Percentiles rank a stretch among this genome's conserved stretches.
Evolutionary conservation across 306 rosid genomes (phyloP).

Genomic region (Cucurbita ficifolia): DNA sequence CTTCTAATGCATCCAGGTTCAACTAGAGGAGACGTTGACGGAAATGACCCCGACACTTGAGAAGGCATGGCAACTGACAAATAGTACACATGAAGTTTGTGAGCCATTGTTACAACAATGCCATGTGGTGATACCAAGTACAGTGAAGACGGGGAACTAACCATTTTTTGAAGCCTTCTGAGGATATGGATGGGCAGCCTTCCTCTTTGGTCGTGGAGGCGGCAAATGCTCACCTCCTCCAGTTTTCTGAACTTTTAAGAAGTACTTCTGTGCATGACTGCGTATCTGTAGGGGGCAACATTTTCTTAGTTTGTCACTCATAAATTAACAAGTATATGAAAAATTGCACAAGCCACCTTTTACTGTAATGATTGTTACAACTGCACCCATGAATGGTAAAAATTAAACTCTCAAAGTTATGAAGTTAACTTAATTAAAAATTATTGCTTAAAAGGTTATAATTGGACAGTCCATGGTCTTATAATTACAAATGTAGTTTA

Average conservation of each 20-base stretch:
- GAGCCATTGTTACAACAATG: constrained; percentile 12
- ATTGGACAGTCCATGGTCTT: not conserved
- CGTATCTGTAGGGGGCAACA: constrained; percentile 43
- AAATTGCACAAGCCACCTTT: not conserved
- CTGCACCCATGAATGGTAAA: not conserved
- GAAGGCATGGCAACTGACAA: constrained; percentile 39
- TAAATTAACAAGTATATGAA: not conserved
- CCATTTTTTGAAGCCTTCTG: constrained; percentile 90
- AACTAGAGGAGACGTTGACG: constrained; percentile 46
- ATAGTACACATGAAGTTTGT: not conserved
- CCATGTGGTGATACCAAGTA: not conserved
- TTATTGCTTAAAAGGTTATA: not conserved
- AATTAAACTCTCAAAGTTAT: not conserved
- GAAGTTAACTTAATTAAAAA: not conserved
- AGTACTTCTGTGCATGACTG: constrained; percentile 95
- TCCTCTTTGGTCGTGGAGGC: constrained; percentile 94
- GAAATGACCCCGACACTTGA: constrained; percentile 50
- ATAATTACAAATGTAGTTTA: not conserved
- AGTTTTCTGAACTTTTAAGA: constrained; percentile 86
- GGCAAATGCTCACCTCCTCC: constrained; percentile 90
- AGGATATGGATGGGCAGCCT: constrained; percentile 95
- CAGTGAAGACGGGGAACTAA: constrained; percentile 3
- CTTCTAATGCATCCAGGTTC: constrained; percentile 43
- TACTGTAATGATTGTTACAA: not conserved
- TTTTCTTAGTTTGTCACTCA: not conserved